Evolutionary conservation across 371 early-diverging fungal species (phyloP), one percentile per base, ranked within the genome.

Genomic region (Dentiscutata heterogama): DNA sequence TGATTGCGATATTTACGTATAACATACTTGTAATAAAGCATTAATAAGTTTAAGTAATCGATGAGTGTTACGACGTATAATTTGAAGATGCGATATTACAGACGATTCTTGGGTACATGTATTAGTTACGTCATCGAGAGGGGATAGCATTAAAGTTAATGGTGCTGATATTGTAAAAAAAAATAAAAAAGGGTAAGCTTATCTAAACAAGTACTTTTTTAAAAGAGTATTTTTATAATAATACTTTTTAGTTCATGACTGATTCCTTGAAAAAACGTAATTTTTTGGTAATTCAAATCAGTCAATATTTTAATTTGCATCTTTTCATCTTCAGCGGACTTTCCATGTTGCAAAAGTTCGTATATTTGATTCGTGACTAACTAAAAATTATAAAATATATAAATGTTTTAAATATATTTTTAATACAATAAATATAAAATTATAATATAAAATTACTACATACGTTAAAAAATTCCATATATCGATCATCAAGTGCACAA

Each of bases 21-120:
- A 29, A 3, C 50, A 39, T 54, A 81, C 70, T 77, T 87, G 86
- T 39, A 90, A 83, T 6, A 90, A 77, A 2, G 83, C 85, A 82
- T 89, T 89, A 50, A 90, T 88, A 5, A 90, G 82, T 74, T 86
- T 88, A n/a, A 88, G 82, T 18, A 90, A 78, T 6, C 90, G 84
- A 22, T 84, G 56, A 4, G 88, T 83, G 51, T 90, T 90, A 29
- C 88, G 82, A 16, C 84, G 85, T 22, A 88, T 87, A 82, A 90
- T 83, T 42, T 83, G 79, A 46, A 88, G 72, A 22, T 74, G 65
- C 35, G 79, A 25, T n/a, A 80, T 54, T 18, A 71, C 76, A n/a
- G 87, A 50, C 6, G 84, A 50, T 46, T 84, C 70, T 71, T 75
- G 81, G n/a, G 86, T 75, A 6, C 85, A 85, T 10, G 60, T 82